These are phyloP conservation scores for Mycena crocata DNA, from an alignment of 768 basidiomycete species.

Conservation along the genomic window DNA sequence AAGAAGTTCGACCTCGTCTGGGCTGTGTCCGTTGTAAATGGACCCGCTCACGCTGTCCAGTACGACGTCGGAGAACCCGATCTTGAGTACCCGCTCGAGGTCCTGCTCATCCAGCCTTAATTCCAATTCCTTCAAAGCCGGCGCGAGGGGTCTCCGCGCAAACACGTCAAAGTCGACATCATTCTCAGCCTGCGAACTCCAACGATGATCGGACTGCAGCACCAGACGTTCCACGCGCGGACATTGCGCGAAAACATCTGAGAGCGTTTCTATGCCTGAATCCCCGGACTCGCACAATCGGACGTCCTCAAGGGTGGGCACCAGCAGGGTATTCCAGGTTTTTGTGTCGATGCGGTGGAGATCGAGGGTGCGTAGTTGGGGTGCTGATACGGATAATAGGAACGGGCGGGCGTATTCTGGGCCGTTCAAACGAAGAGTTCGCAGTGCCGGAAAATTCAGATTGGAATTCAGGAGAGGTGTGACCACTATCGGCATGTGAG, in stretches of 20 bases:
- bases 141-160: conserved; percentile 1
- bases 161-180: neutral
- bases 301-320: neutral
- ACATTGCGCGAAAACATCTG: conserved; percentile 2
- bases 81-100: neutral
- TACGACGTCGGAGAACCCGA: conserved; percentile 12
- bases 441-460: neutral
- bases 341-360: neutral
- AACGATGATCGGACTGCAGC: neutral
- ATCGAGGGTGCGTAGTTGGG: neutral
- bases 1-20: neutral
- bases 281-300: neutral
- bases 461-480: neutral
- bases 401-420: neutral
- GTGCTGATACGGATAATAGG: neutral
- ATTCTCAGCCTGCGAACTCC: neutral
- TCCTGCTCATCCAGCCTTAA: neutral
- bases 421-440: neutral
- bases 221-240: neutral
- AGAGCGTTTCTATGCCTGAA: neutral
- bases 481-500: too few species aligned
- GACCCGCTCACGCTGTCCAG: neutral
- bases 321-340: neutral
- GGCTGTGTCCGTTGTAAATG: neutral
- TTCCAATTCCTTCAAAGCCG: conserved; percentile 12